A percentile compares a stretch with the other conserved stretches of the same genome.
Evolutionary conservation across 345 rosid genomes (phyloP).

Genomic region (Psidium friedrichsthalianum): DNA sequence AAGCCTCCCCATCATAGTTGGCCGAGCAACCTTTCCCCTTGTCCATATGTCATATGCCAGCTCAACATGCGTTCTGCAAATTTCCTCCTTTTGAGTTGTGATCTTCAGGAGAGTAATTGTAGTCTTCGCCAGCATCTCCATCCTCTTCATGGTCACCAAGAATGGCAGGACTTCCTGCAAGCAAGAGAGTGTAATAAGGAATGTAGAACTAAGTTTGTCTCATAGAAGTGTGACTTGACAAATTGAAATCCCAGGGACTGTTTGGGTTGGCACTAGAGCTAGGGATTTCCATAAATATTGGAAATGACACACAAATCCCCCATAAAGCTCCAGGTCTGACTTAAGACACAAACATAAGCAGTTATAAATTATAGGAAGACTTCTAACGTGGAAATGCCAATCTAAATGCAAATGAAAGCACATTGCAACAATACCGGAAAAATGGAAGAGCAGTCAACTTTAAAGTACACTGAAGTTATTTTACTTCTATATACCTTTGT

Average conservation of each 20-base stretch:
- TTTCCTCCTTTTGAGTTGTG: slow-evolving; percentile 64
- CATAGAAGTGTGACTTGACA: neutral
- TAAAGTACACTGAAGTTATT: neutral
- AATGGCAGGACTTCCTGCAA: slow-evolving; percentile 81
- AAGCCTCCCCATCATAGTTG: slow-evolving; percentile 73
- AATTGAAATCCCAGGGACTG: neutral
- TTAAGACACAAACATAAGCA: neutral
- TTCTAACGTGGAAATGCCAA: neutral
- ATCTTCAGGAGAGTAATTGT: slow-evolving; percentile 36
- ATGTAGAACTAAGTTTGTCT: neutral
- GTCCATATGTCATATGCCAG: slow-evolving; percentile 75
- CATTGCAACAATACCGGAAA: neutral
- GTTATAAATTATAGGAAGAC: neutral
- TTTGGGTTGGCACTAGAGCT: neutral
- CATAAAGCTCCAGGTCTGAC: neutral
- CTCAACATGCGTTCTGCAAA: slow-evolving; percentile 75
- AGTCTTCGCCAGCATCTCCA: slow-evolving; percentile 50
- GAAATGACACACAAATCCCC: neutral
- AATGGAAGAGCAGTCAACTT: neutral
- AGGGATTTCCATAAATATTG: neutral
- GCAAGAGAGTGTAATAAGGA: neutral
- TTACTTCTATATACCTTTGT: slow-evolving; percentile 37
- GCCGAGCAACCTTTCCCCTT: slow-evolving; percentile 57
- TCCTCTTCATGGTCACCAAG: slow-evolving; percentile 69
- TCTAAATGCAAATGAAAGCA: neutral